Conservation (phyloP, 139 green algal genomes). For the Ettlia oleoabundans region DNA sequence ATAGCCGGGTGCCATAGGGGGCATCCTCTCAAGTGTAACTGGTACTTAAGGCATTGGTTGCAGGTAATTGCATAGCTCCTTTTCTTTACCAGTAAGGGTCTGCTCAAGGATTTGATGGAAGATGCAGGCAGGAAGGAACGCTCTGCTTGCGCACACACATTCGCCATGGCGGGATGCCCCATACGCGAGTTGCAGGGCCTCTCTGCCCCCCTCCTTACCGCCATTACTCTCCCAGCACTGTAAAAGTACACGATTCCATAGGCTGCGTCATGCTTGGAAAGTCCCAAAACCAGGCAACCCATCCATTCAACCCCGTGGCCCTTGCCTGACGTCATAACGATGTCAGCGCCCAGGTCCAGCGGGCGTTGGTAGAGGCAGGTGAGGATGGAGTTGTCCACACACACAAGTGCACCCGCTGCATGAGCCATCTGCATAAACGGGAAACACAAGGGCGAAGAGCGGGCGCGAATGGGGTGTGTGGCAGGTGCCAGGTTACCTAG, state of each 20-base stretch:
- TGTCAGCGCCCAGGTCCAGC: slow-evolving; percentile 93
- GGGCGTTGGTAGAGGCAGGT: slow-evolving; percentile 82
- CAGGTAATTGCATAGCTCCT: too few relatives aligned
- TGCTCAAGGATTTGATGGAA: too few relatives aligned
- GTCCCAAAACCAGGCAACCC: neutral
- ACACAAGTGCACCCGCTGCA: slow-evolving; percentile 79
- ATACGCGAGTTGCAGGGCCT: too few relatives aligned
- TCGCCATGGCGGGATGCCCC: too few relatives aligned
- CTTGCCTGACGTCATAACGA: slow-evolving; percentile 88
- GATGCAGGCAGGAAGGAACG: too few relatives aligned
- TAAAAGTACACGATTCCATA: neutral
- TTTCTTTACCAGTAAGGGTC: too few relatives aligned
- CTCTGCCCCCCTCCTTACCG: neutral
- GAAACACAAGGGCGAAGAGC: neutral
- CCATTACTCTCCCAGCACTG: neutral
- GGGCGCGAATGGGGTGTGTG: too few relatives aligned
- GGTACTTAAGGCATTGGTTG: too few relatives aligned
- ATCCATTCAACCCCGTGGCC: neutral
- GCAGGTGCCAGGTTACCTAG: too few relatives aligned
- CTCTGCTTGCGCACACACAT: too few relatives aligned
- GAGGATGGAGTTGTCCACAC: slow-evolving; percentile 99
- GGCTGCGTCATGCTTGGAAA: neutral
- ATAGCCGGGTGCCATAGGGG: neutral
- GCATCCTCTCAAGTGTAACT: too few relatives aligned
- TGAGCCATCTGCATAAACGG: slow-evolving; percentile 63